Conservation (phyloP, 2,329 filamentous ascomycete species). For the Diaporthe citri region DNA sequence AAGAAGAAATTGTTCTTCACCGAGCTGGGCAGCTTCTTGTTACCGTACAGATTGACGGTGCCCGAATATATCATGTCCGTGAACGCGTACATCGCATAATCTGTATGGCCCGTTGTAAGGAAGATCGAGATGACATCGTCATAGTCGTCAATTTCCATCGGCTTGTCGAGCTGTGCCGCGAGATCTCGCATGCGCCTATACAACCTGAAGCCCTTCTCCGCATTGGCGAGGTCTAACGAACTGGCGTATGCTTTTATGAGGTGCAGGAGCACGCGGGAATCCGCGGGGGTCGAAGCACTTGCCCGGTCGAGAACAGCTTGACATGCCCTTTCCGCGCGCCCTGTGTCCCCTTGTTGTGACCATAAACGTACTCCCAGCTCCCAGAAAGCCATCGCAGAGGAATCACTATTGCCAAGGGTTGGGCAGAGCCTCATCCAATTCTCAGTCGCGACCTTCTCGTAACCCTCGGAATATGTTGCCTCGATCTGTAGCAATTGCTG, state of each 20-base stretch:
- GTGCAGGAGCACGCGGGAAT: constrained; percentile 72
- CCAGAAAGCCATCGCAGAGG: constrained; percentile 60
- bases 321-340: constrained; percentile 69
- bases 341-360: constrained; percentile 68
- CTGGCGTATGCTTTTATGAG: constrained; percentile 77
- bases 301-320: constrained; percentile 61
- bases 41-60: constrained; percentile 60
- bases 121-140: constrained; percentile 80
- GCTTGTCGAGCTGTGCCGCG: constrained; percentile 35
- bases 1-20: constrained; percentile 84
- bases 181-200: constrained; percentile 75
- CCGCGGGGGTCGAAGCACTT: constrained; percentile 53
- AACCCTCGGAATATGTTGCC: constrained; percentile 74
- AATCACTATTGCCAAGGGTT: constrained; percentile 55
- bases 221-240: constrained; percentile 55
- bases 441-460: constrained; percentile 69
- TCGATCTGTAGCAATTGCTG: constrained; percentile 78
- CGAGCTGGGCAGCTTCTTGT: constrained; percentile 58
- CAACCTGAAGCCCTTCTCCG: constrained; percentile 72
- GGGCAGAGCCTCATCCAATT: constrained; percentile 72
- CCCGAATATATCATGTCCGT: constrained; percentile 88
- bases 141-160: constrained; percentile 80
- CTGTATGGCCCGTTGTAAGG: constrained; percentile 72
- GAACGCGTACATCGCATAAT: constrained; percentile 81
- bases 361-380: constrained; percentile 76